Evolutionary conservation across 148 eudicot genomes (phyloP).

Genomic region (Nyssa sinensis): DNA sequence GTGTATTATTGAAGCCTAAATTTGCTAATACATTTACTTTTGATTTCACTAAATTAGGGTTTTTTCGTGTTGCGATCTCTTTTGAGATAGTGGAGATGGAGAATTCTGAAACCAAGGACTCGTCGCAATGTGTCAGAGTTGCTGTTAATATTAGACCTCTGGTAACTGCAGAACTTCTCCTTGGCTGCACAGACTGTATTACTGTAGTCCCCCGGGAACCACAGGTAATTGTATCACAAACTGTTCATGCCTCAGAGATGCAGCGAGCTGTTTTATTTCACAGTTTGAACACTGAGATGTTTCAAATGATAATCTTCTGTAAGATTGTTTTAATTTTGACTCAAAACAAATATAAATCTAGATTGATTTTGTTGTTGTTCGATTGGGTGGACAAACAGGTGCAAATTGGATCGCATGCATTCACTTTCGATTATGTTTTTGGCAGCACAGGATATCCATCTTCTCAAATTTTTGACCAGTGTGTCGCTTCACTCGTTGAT

Average conservation of each 20-base stretch:
- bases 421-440: conserved; percentile 72
- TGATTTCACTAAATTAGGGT: conserved; percentile 3
- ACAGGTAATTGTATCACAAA: conserved; percentile 40
- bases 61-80: not conserved
- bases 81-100: conserved; percentile 34
- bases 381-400: conserved; percentile 42
- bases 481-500: conserved; percentile 71
- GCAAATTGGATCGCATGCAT: conserved; percentile 78
- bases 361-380: not conserved
- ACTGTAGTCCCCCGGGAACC: conserved; percentile 61
- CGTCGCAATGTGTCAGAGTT: conserved; percentile 56
- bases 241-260: not conserved
- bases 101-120: conserved; percentile 35
- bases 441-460: conserved; percentile 59
- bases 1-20: not conserved
- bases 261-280: not conserved
- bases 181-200: conserved; percentile 72
- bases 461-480: conserved; percentile 56
- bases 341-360: not conserved
- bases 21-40: not conserved
- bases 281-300: not conserved
- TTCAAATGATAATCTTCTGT: not conserved
- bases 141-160: conserved; percentile 78
- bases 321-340: not conserved
- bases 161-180: conserved; percentile 64